Evolutionary conservation across 495 filamentous ascomycete species (phyloP).

Genomic region (Talaromyces liani): DNA sequence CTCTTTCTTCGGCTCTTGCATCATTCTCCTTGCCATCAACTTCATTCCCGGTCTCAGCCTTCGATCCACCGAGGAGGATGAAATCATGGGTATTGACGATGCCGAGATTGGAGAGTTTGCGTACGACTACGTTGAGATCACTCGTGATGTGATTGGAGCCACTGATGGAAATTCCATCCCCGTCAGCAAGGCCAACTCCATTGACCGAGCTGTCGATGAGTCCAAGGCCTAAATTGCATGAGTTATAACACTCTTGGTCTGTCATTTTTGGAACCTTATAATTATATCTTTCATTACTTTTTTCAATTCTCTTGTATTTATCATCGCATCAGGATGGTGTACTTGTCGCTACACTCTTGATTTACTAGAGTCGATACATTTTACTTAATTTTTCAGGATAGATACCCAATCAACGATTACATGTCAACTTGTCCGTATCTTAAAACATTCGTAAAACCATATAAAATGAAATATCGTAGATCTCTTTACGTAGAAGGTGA

Average conservation of each 20-base stretch:
- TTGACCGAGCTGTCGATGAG: slow-evolving; percentile 3
- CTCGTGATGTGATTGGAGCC: slow-evolving; percentile 69
- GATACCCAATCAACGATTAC: slow-evolving; percentile 4
- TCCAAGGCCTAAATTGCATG: slow-evolving; percentile 6
- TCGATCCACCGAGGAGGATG: slow-evolving; percentile 74
- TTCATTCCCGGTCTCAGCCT: slow-evolving; percentile 77
- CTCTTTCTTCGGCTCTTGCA: slow-evolving; percentile 76
- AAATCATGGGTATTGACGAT: slow-evolving; percentile 89
- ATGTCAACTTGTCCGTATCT: neutral
- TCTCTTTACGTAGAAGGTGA: neutral
- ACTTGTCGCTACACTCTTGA: neutral
- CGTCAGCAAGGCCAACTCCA: neutral
- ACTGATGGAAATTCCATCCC: slow-evolving; percentile 26
- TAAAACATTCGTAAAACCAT: neutral
- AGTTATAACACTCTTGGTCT: neutral
- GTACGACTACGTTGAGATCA: slow-evolving; percentile 95
- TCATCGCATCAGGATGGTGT: slow-evolving; percentile 2
- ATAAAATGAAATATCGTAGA: neutral
- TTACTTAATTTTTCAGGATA: neutral
- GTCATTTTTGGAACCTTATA: neutral
- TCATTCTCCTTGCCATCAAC: slow-evolving; percentile 85
- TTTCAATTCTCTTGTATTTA: neutral
- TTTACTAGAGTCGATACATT: neutral
- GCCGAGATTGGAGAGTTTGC: slow-evolving; percentile 97
- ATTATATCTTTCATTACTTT: neutral